Conservation (phyloP, 176 grass and related monocot species). For the Ensete ventricosum region DNA sequence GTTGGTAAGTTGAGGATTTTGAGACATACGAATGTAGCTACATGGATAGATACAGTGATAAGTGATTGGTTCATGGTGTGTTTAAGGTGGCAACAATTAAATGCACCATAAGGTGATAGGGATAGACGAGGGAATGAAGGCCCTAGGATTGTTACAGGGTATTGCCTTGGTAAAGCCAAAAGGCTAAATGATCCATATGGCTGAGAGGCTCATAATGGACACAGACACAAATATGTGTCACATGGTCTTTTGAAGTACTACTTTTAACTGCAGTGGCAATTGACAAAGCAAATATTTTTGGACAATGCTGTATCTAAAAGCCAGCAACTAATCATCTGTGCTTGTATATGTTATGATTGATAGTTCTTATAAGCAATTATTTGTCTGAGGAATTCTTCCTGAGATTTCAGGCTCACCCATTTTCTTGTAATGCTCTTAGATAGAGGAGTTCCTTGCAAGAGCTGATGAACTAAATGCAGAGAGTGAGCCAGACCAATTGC, state of each 20-base stretch:
- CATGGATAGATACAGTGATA: too few relatives aligned
- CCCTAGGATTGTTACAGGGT: background rate
- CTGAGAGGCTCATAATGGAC: background rate
- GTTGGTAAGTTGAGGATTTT: too few relatives aligned
- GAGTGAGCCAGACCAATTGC: constrained; percentile 28
- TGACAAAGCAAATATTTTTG: too few relatives aligned
- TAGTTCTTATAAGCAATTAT: background rate
- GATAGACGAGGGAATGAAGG: background rate
- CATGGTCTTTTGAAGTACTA: too few relatives aligned
- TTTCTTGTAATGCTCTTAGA: constrained; percentile 32
- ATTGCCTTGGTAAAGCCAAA: background rate
- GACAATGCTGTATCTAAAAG: background rate
- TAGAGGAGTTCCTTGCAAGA: constrained; percentile 69
- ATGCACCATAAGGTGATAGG: background rate
- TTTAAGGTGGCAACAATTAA: background rate
- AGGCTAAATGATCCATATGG: background rate
- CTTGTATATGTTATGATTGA: background rate
- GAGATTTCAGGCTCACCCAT: constrained; percentile 1
- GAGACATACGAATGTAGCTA: too few relatives aligned
- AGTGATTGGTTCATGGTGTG: too few relatives aligned
- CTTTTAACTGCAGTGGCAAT: too few relatives aligned
- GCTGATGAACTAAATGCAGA: constrained; percentile 59
- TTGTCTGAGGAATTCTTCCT: constrained; percentile 12
- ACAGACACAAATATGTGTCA: too few relatives aligned
- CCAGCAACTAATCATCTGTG: background rate